These are phyloP conservation scores for Fusarium duplospermum DNA, from an alignment of 2,329 filamentous ascomycete genomes.

Conservation along the genomic window DNA sequence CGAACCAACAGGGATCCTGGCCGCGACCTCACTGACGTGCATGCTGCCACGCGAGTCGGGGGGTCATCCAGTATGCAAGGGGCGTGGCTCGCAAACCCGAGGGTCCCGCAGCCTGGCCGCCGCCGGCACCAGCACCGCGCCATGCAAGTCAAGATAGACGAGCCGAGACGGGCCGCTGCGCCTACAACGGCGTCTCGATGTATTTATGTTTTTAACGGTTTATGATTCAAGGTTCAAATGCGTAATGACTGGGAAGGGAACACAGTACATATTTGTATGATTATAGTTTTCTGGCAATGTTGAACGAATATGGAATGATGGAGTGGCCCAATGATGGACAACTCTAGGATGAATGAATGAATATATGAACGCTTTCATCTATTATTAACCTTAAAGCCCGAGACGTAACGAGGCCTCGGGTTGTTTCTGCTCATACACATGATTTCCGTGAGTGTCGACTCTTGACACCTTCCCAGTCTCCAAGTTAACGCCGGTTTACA, in stretches of 20 bases:
- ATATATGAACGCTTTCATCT: conserved; percentile 31
- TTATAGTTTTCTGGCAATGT: conserved; percentile 5
- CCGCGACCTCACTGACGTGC: conserved; percentile 20
- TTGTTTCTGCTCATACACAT: conserved; percentile 2
- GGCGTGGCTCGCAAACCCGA: conserved; percentile 3
- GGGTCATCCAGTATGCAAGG: conserved; percentile 12
- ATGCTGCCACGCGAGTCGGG: conserved; percentile 31
- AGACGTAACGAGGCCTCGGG: conserved; percentile 2
- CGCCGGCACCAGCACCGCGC: conserved; percentile 1
- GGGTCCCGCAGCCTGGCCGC: background rate
- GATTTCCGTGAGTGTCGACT: conserved; percentile 1
- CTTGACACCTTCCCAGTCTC: conserved; percentile 12
- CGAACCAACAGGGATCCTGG: conserved; percentile 22
- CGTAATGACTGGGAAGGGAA: conserved; percentile 21
- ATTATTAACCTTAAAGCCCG: conserved; percentile 30
- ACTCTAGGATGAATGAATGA: conserved; percentile 33
- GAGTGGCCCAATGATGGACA: background rate
- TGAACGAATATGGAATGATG: background rate
- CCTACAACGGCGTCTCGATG: background rate
- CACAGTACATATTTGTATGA: conserved; percentile 7
- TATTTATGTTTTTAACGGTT: conserved; percentile 24
- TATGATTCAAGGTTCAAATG: conserved; percentile 28
- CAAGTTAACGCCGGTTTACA: conserved; percentile 32
- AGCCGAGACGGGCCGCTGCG: background rate
- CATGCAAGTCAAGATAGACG: background rate